Evolutionary conservation across 805 yeast genomes (phyloP), one percentile per base, ranked within the genome.

Genomic region (Spathaspora sp.): DNA sequence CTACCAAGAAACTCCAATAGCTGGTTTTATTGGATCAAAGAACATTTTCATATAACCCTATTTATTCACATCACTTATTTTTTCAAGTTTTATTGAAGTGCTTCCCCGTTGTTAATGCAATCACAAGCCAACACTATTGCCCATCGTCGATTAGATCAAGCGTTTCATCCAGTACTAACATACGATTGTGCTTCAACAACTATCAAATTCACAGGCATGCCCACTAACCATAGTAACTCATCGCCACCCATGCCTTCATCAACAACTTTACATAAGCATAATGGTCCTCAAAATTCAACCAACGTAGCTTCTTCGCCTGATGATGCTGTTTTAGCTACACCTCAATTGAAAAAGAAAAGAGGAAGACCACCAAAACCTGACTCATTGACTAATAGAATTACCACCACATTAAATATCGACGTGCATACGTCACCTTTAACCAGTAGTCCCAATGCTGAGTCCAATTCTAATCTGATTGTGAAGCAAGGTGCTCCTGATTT

Each of bases 311-410:
- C 40, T 35, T 35, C 40, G 4, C 40, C 40, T 35, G 14, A 14
- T 14, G 40, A 35, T 35, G 7, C 23, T 23, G 17, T 42, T 14
- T 38, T 35, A 31, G 48, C 38, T 26, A 44, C 52, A 17, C 61
- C 29, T 69, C 74, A 2, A 62, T 65, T 45, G 16, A 74, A 72
- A 55, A 60, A 69, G 48, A 75, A 70, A 56, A 60, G 79, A 56
- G 79, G 79, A n/a, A 65, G 79, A 57, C 79, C 79, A 8, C 78
- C 79, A 38, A 75, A 75, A 60, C 67, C 73, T 1, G 58, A 65
- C n/a, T 66, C 71, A 18, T 61, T 70, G 26, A 58, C 67, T 40
- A 69, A 65, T 54, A 68, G 68, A 52, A 71, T 70, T 52, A 70
- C 75, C 44, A 66, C 72, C 46, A 70, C 77, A 9, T 60, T 73